Evolutionary conservation across 1,139 yeast genomes (phyloP).

Genomic region (Nakaseomyces bracarensis): DNA sequence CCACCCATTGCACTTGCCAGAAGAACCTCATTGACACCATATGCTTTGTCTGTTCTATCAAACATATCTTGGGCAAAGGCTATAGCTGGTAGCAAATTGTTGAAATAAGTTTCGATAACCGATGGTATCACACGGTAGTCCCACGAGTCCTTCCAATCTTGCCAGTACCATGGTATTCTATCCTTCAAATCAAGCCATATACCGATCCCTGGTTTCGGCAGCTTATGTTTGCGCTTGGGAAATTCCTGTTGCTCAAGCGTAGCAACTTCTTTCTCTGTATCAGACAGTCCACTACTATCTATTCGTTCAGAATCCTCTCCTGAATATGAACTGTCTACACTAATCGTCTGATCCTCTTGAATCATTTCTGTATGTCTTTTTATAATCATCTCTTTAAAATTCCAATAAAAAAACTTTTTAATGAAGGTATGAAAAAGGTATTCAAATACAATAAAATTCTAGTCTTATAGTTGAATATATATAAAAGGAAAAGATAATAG

Average conservation of each 20-base stretch:
- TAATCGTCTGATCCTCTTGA: not conserved
- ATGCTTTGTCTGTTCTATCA: constrained; percentile 74
- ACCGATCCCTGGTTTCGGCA: constrained; percentile 29
- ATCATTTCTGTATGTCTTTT: constrained; percentile 3
- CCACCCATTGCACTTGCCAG: constrained; percentile 85
- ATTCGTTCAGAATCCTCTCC: not conserved
- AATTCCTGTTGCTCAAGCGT: not conserved
- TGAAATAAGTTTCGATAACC: constrained; percentile 73
- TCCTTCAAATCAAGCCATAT: constrained; percentile 32
- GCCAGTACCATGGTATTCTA: constrained; percentile 50
- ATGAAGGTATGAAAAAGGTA: no score
- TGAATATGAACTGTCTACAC: not conserved
- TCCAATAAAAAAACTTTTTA: not conserved
- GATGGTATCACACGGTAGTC: constrained; percentile 88
- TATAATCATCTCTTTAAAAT: not conserved
- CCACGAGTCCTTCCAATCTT: constrained; percentile 78
- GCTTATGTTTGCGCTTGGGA: constrained; percentile 7
- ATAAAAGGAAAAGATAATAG: no score
- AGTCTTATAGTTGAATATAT: no score
- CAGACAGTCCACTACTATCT: not conserved
- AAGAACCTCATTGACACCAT: constrained; percentile 86
- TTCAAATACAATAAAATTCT: no score
- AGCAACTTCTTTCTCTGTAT: not conserved
- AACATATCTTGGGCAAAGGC: constrained; percentile 98
- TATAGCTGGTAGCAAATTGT: constrained; percentile 84